Percentiles rank a stretch among this genome's conserved stretches.
phyloP scores from a whole-genome alignment of 345 rosid species.

The Eutrema yunnanense region DNA sequence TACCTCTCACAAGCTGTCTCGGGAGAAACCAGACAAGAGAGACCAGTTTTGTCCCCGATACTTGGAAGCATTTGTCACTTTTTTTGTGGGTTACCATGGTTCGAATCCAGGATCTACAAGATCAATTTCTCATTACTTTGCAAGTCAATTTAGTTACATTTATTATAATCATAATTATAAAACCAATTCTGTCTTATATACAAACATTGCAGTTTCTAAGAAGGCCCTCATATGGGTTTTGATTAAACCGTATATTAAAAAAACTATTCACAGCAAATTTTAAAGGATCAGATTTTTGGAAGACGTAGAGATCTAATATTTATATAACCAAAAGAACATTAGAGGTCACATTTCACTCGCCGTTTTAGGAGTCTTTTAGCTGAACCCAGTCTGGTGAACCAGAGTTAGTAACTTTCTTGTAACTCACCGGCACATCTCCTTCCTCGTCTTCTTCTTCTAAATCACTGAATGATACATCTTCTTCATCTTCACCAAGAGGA shows the following conservation, averaged over 20 bases:
- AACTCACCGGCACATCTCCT: constrained; percentile 32
- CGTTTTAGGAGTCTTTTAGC: background rate
- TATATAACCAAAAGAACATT: background rate
- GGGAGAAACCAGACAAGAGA: constrained; percentile 1
- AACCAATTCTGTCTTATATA: background rate
- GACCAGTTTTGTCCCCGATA: constrained; percentile 6
- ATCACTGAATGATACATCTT: constrained; percentile 94
- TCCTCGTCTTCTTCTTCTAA: constrained; percentile 58
- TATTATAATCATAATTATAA: background rate
- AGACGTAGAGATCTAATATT: background rate
- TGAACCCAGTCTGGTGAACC: constrained; percentile 6
- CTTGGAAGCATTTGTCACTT: background rate
- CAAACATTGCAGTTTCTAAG: background rate
- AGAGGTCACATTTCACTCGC: background rate
- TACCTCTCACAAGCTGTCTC: background rate
- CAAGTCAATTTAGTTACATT: background rate
- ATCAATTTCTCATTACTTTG: background rate
- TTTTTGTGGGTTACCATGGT: background rate
- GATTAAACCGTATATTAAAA: background rate
- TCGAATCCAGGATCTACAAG: background rate
- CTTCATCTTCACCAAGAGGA: constrained; percentile 46
- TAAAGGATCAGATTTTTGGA: background rate
- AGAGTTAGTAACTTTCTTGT: constrained; percentile 26
- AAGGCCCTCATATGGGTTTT: background rate
- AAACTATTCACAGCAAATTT: background rate